phyloP scores from a whole-genome alignment of 495 filamentous ascomycete species.

The Terfezia boudieri region DNA sequence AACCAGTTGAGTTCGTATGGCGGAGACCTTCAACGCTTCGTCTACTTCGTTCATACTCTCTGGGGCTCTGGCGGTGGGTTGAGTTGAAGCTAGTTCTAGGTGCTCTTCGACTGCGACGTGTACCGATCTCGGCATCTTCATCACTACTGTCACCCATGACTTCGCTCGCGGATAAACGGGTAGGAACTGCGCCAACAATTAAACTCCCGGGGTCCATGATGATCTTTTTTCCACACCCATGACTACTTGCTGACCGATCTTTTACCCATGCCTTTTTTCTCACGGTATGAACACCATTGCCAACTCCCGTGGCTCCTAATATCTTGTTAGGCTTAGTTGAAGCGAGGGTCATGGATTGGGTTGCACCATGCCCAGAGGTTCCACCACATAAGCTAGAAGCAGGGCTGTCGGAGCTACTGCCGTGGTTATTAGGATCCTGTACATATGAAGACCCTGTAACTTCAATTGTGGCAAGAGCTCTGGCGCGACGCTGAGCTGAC shows the following conservation, averaged over 20 bases:
- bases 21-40: constrained; percentile 32
- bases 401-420: constrained; percentile 6
- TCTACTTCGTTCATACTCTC: constrained; percentile 21
- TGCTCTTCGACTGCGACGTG: constrained; percentile 53
- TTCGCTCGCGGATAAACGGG: constrained; percentile 81
- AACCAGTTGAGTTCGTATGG: constrained; percentile 34
- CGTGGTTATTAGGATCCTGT: constrained; percentile 12
- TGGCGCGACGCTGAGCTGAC: constrained; percentile 60
- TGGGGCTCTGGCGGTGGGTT: constrained; percentile 26
- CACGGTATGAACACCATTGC: not conserved
- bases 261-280: constrained; percentile 9
- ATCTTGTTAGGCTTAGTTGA: not conserved
- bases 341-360: not conserved
- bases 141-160: constrained; percentile 64
- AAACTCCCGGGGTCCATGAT: constrained; percentile 33
- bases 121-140: constrained; percentile 47
- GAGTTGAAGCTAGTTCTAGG: constrained; percentile 42
- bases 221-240: constrained; percentile 33
- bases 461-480: constrained; percentile 62
- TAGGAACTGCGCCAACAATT: constrained; percentile 48
- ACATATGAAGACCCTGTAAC: constrained; percentile 33
- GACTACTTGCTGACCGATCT: not conserved
- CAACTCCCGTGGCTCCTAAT: not conserved
- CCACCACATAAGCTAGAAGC: constrained; percentile 8
- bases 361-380: not conserved